Evolutionary conservation across 164 flowering plant species (phyloP).

Genomic region (Nymphaea colorata): DNA sequence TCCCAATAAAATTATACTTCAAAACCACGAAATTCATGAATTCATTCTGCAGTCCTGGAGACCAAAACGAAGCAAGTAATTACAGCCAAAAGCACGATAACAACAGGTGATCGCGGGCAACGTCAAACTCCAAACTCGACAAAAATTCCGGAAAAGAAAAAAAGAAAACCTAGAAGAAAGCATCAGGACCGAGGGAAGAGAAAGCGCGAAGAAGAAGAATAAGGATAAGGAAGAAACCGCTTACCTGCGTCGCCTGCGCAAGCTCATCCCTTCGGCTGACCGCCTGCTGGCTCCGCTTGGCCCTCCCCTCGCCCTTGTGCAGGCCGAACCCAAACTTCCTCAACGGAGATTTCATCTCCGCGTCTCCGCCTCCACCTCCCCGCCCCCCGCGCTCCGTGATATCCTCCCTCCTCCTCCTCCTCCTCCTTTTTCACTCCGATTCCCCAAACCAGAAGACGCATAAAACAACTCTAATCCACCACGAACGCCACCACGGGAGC

Average conservation of each 20-base stretch:
- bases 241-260: conserved; percentile 74
- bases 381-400: not conserved
- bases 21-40: not conserved
- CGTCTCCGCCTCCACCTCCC: not conserved
- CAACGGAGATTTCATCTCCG: conserved; percentile 60
- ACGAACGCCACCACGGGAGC: not conserved
- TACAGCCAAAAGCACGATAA: not conserved
- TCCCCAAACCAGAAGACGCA: not conserved
- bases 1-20: no score
- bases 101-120: no score
- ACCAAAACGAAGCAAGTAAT: not conserved
- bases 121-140: no score
- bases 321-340: conserved; percentile 56
- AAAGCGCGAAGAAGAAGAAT: not conserved
- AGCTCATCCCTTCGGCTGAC: conserved; percentile 62
- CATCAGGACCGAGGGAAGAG: conserved; percentile 52
- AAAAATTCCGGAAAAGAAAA: no score
- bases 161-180: not conserved
- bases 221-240: not conserved
- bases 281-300: conserved; percentile 31
- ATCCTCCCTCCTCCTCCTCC: not conserved
- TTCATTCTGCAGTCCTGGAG: not conserved
- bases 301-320: conserved; percentile 44
- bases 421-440: not conserved
- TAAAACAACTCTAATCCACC: not conserved